Conservation (phyloP, 768 basidiomycete genomes). For the Leucosporidium yakuticum region DNA sequence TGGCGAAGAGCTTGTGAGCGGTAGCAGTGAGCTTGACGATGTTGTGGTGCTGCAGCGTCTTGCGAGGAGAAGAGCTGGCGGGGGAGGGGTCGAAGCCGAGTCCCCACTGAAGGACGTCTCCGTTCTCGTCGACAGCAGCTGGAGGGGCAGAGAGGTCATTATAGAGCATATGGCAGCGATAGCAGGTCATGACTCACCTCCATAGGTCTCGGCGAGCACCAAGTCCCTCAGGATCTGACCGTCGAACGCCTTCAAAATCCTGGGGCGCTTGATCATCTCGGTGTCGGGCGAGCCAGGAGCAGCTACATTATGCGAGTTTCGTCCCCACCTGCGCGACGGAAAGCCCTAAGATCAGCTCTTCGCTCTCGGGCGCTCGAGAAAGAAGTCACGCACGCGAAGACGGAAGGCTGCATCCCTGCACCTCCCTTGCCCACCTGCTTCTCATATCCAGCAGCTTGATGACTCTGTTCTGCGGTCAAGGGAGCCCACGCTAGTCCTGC, state of each 20-base stretch:
- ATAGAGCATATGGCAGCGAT: too few species aligned
- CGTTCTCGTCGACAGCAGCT: conserved; percentile 69
- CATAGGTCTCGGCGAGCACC: conserved; percentile 53
- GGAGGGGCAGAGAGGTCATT: conserved; percentile 46
- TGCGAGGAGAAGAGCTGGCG: conserved; percentile 30
- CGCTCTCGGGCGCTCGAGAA: conserved; percentile 1
- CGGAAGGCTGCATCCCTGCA: neutral
- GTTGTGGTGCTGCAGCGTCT: conserved; percentile 27
- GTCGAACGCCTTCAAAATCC: conserved; percentile 44
- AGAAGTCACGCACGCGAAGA: neutral
- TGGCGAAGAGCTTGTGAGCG: conserved; percentile 57
- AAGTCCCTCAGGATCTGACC: conserved; percentile 68
- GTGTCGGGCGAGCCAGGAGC: conserved; percentile 8
- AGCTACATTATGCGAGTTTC: conserved; percentile 13
- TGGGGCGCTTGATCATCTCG: conserved; percentile 30
- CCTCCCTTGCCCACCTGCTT: neutral
- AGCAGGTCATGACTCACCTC: neutral
- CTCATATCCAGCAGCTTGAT: neutral
- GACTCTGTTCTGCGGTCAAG: neutral
- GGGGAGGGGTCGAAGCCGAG: conserved; percentile 53
- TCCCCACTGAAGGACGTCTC: conserved; percentile 83
- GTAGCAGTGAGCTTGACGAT: conserved; percentile 29
- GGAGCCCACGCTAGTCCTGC: neutral
- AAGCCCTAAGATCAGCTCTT: neutral
- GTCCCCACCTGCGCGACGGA: conserved; percentile 9